phyloP scores from a whole-genome alignment of 1,284 basidiomycete genomes.

The Marasmius tenuissimus region DNA sequence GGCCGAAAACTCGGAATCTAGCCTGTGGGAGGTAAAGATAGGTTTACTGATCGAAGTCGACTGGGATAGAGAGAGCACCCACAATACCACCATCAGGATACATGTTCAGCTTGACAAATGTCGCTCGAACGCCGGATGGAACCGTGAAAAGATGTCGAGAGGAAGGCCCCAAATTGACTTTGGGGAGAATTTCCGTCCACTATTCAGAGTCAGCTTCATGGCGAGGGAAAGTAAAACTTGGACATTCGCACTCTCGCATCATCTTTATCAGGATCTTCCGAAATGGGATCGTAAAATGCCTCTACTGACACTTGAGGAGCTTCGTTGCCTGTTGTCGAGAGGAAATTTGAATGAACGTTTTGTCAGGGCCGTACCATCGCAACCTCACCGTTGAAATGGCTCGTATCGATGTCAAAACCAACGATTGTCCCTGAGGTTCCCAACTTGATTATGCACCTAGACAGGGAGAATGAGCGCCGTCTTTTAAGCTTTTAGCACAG shows the following conservation, averaged over 20 bases:
- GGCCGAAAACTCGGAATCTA: slow-evolving; percentile 86
- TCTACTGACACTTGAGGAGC: slow-evolving; percentile 80
- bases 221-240: neutral
- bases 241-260: slow-evolving; percentile 51
- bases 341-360: slow-evolving; percentile 7
- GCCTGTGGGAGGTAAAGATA: slow-evolving; percentile 48
- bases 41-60: neutral
- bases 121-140: slow-evolving; percentile 53
- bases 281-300: slow-evolving; percentile 50
- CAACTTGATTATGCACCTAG: slow-evolving; percentile 87
- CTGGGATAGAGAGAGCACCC: slow-evolving; percentile 31
- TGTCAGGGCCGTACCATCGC: neutral
- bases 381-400: slow-evolving; percentile 84
- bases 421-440: slow-evolving; percentile 76
- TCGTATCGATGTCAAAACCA: slow-evolving; percentile 96
- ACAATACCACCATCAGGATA: slow-evolving; percentile 97
- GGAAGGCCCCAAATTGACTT: slow-evolving; percentile 75
- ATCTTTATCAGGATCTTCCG: slow-evolving; percentile 42
- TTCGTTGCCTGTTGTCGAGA: slow-evolving; percentile 71
- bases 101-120: slow-evolving; percentile 92
- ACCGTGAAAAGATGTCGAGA: slow-evolving; percentile 86
- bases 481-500: neutral
- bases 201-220: slow-evolving; percentile 26
- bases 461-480: neutral
- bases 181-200: slow-evolving; percentile 85